Conservation (phyloP, 1,284 basidiomycete species). For the Leccinum proliferum region DNA sequence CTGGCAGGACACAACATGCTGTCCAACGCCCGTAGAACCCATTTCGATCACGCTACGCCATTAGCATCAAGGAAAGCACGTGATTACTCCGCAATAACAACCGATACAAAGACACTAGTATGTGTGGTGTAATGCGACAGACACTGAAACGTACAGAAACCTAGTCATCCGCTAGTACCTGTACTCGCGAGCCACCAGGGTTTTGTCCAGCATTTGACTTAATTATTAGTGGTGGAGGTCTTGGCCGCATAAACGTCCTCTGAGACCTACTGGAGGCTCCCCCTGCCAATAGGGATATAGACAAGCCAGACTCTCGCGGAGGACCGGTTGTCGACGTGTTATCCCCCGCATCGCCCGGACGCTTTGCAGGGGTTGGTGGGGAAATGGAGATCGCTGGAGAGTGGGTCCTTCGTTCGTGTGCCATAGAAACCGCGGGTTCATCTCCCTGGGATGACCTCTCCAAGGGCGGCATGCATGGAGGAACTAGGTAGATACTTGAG, state of each 20-base stretch:
- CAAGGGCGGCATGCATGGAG: not conserved
- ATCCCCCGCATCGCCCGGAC: too few relatives aligned
- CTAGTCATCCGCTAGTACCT: slow-evolving; percentile 21
- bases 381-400: too few relatives aligned
- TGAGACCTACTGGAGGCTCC: slow-evolving; percentile 24
- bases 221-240: slow-evolving; percentile 36
- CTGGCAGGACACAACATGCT: slow-evolving; percentile 8
- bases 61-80: slow-evolving; percentile 12
- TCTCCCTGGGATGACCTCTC: too few relatives aligned
- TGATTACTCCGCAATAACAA: slow-evolving; percentile 12
- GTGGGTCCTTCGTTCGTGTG: too few relatives aligned
- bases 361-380: too few relatives aligned
- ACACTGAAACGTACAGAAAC: not conserved
- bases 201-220: slow-evolving; percentile 9
- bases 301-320: slow-evolving; percentile 3
- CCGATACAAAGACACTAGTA: not conserved
- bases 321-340: slow-evolving; percentile 32
- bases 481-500: not conserved
- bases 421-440: too few relatives aligned
- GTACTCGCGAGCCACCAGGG: slow-evolving; percentile 7
- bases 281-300: slow-evolving; percentile 18
- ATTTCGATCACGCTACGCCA: slow-evolving; percentile 8
- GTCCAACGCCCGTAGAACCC: slow-evolving; percentile 1
- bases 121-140: slow-evolving; percentile 4
- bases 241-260: slow-evolving; percentile 39